Evolutionary conservation across 345 rosid species (phyloP), one percentile per base, ranked within the genome.

Genomic region (Fremontodendron californicum): DNA sequence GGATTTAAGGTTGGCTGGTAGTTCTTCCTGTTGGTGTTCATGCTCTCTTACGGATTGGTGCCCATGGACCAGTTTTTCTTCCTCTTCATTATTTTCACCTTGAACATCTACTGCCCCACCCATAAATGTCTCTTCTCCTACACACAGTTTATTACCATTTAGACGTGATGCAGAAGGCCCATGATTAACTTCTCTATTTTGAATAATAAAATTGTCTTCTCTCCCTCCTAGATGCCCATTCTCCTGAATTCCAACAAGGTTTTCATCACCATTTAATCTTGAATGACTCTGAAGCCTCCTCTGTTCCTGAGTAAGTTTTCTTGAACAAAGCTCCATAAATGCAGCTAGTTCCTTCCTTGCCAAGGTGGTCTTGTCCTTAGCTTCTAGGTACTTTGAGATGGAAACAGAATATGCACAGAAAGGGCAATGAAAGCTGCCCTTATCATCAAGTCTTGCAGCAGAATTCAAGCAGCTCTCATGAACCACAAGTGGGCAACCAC

Each of bases 391-490:
- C 42, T 86, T 77, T n/a, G 88, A 83, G 68, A 85, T 80, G 11
- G 87, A 83, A 60, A 33, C 68, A 52, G 88, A 79, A 86, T 81
- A 87, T 46, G 85, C 80, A 81, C 95, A 91, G 77, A 86, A 88
- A 18, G 90, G 90, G 66, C 93, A 91, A 76, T 67, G 77, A 74
- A 87, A 89, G 11, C 79, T 77, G 19, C 88, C 87, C 0, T 71
- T 73, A 39, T 79, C 76, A 81, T 86, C 86, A 71, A 84, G 83
- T 39, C 37, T 78, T 23, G 82, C 81, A 9, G 81, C 66, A 27
- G 62, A 84, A 76, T 81, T 88, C 80, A 89, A 75, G 78, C 93
- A 91, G 23, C 78, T 74, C 69, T 83, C 84, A 40, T 89, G 93
- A 82, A 88, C 84, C 31, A 62, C 81, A 79, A 88, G 21, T 63